Evolutionary conservation across 2,329 filamentous ascomycete species (phyloP).

Genomic region (Exophiala xenobiotica): DNA sequence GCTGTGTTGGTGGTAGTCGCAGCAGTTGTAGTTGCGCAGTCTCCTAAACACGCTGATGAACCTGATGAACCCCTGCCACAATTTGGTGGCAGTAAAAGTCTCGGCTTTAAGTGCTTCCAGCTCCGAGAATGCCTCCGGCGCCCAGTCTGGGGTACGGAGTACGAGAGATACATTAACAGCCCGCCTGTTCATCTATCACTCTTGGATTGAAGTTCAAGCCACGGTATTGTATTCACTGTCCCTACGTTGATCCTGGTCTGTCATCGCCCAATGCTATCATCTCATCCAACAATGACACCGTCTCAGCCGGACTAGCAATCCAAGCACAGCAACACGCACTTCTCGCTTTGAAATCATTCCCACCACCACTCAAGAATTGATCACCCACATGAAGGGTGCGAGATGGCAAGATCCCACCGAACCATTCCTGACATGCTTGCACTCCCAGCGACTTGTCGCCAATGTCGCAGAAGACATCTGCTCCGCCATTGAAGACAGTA

Average conservation of each 20-base stretch:
- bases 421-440: conserved; percentile 85
- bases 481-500: conserved; percentile 96
- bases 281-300: conserved; percentile 85
- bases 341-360: conserved; percentile 95
- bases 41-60: background rate
- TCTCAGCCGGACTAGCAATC: conserved; percentile 92
- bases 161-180: too few species aligned
- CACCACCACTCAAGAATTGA: conserved; percentile 91
- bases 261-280: conserved; percentile 26
- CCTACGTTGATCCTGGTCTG: too few species aligned
- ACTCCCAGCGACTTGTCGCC: conserved; percentile 98
- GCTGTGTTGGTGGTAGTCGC: background rate
- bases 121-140: background rate
- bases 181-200: background rate
- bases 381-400: conserved; percentile 91
- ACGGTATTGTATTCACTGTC: background rate
- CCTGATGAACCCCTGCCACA: background rate
- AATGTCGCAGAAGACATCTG: conserved; percentile 97
- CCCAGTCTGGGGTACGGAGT: too few species aligned
- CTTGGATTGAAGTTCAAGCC: background rate
- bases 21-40: background rate
- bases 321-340: conserved; percentile 92
- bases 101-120: conserved; percentile 1
- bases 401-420: conserved; percentile 59
- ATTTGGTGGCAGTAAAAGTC: too few species aligned